Conservation (phyloP, 495 filamentous ascomycete genomes). For the Aspergillus cristatus region DNA sequence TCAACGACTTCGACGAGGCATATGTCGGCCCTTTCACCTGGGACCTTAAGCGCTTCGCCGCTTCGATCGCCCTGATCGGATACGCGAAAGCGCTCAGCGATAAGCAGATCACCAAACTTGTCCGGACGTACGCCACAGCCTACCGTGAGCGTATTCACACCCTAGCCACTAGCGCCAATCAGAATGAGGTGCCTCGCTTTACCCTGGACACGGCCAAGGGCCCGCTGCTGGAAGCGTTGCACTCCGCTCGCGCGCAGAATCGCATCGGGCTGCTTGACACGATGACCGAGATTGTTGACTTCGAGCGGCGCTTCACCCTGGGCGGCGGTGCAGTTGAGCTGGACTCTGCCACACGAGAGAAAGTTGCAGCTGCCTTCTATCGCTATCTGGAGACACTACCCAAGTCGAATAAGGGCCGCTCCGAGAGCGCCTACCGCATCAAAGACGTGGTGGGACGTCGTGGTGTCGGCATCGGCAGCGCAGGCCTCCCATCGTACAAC, state of each 20-base stretch:
- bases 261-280: conserved; percentile 4
- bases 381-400: conserved; percentile 8
- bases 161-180: background rate
- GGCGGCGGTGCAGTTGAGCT: conserved; percentile 7
- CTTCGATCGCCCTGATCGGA: conserved; percentile 10
- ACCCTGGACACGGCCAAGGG: conserved; percentile 10
- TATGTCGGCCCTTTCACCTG: conserved; percentile 11
- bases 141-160: conserved; percentile 10
- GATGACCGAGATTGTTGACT: conserved; percentile 10
- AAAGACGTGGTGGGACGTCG: conserved; percentile 11
- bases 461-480: conserved; percentile 10
- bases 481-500: conserved; percentile 11
- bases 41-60: conserved; percentile 9
- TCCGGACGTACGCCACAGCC: conserved; percentile 4
- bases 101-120: conserved; percentile 7
- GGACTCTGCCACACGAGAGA: conserved; percentile 4
- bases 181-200: conserved; percentile 2
- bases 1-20: conserved; percentile 13
- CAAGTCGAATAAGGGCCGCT: background rate
- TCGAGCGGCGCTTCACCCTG: conserved; percentile 6
- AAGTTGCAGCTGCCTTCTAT: conserved; percentile 4
- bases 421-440: conserved; percentile 3
- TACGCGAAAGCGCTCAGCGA: conserved; percentile 12
- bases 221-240: conserved; percentile 6
- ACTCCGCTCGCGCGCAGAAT: conserved; percentile 5